These are phyloP conservation scores for Dentipellis fragilis DNA, from an alignment of 768 basidiomycete genomes.

Conservation along the genomic window DNA sequence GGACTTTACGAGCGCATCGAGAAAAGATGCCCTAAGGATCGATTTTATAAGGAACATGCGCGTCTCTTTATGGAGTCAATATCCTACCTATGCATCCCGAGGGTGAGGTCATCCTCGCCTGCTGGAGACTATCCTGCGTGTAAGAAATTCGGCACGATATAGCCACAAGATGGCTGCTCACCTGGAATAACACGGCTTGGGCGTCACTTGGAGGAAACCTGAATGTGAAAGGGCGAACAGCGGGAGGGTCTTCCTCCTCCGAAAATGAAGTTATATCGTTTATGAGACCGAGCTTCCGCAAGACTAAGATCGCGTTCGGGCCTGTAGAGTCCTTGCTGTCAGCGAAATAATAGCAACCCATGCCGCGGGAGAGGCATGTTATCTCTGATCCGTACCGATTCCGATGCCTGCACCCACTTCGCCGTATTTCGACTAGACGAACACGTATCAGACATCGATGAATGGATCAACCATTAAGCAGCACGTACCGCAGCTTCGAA, in stretches of 20 bases:
- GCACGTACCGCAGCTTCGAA: constrained; percentile 37
- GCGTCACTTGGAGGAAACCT: constrained; percentile 8
- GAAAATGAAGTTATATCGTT: constrained; percentile 29
- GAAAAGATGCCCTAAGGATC: constrained; percentile 18
- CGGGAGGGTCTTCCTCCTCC: constrained; percentile 18
- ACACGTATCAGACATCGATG: neutral
- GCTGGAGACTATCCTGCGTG: neutral
- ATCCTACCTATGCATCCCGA: neutral
- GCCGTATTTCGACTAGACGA: neutral
- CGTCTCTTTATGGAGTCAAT: neutral
- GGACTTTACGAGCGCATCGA: constrained; percentile 36
- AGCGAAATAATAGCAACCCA: neutral
- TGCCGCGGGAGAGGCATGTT: neutral
- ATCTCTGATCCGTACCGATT: neutral
- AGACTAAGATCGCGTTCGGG: constrained; percentile 37
- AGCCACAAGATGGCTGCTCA: constrained; percentile 15
- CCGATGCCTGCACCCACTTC: neutral
- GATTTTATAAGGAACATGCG: neutral
- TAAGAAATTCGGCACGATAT: neutral
- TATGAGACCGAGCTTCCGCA: constrained; percentile 34
- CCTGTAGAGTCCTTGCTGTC: constrained; percentile 19
- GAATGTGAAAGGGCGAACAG: constrained; percentile 31
- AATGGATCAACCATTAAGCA: neutral
- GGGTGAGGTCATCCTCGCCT: neutral
- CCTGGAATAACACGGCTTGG: constrained; percentile 33